These are phyloP conservation scores for Ilyonectria destructans DNA, from an alignment of 2,329 filamentous ascomycete species.

Conservation along the genomic window DNA sequence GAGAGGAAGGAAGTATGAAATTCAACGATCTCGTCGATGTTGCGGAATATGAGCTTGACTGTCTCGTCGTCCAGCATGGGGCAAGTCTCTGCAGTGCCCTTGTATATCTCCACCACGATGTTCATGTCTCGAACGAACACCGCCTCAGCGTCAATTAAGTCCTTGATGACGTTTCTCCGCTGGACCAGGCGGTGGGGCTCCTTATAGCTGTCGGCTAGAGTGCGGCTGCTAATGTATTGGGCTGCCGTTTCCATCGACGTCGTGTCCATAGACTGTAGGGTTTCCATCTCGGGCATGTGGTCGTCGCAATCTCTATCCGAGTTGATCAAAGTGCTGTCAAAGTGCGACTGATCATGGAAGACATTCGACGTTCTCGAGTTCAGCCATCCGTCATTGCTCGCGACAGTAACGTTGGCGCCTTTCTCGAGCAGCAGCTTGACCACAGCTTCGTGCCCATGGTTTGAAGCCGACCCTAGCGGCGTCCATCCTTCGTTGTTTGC, in stretches of 20 bases:
- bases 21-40: slow-evolving; percentile 89
- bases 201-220: slow-evolving; percentile 59
- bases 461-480: no score
- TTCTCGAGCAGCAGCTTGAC: no score
- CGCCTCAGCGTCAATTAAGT: slow-evolving; percentile 93
- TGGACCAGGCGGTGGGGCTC: slow-evolving; percentile 82
- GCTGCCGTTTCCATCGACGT: slow-evolving; percentile 62
- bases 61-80: slow-evolving; percentile 87
- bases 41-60: slow-evolving; percentile 91
- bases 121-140: slow-evolving; percentile 96
- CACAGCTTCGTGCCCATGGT: no score
- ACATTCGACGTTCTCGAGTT: slow-evolving; percentile 61
- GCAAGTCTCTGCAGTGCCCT: slow-evolving; percentile 88
- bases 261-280: slow-evolving; percentile 64
- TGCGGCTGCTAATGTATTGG: slow-evolving; percentile 56
- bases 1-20: slow-evolving; percentile 88
- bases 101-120: slow-evolving; percentile 97
- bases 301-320: slow-evolving; percentile 65
- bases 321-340: slow-evolving; percentile 59
- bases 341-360: slow-evolving; percentile 58
- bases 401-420: no score
- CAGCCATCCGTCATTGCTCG: no score
- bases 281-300: slow-evolving; percentile 59
- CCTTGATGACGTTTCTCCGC: slow-evolving; percentile 88
- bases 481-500: no score